Evolutionary conservation across 257 asterid species (phyloP).

Genomic region (Penstemon eatonii): DNA sequence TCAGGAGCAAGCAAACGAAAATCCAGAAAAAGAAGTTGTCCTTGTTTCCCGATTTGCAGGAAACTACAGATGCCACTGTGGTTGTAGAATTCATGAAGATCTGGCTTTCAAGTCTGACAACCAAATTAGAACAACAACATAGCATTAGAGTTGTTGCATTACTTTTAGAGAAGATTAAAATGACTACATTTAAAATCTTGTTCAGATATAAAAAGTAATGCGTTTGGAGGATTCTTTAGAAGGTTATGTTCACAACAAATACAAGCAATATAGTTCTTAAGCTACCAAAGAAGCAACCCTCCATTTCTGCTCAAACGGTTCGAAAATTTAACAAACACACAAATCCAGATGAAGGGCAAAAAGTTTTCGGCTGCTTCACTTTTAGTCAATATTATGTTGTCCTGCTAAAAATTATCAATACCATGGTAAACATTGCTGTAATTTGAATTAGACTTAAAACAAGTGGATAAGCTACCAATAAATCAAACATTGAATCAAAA

Average conservation of each 20-base stretch:
- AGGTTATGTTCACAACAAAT: neutral
- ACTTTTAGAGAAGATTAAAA: neutral
- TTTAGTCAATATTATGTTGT: neutral
- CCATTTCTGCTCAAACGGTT: neutral
- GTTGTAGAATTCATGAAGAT: constrained; percentile 37
- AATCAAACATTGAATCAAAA: no score
- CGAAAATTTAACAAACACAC: neutral
- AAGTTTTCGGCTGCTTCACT: neutral
- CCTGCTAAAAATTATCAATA: no score
- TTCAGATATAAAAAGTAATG: no score
- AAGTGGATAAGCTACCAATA: no score
- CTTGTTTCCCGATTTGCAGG: constrained; percentile 66
- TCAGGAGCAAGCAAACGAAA: constrained; percentile 44
- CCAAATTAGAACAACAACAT: neutral
- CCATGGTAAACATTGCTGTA: no score
- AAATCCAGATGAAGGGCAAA: neutral
- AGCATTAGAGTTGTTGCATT: neutral
- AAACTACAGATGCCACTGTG: constrained; percentile 30
- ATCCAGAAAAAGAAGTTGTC: constrained; percentile 55
- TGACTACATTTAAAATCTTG: neutral
- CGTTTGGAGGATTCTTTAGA: neutral
- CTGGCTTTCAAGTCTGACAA: constrained; percentile 25
- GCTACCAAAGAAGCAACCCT: neutral
- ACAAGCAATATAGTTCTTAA: no score
- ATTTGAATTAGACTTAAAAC: no score